Percentiles rank a stretch among this genome's conserved stretches.
Evolutionary conservation across 2,329 filamentous ascomycete genomes (phyloP).

Genomic region (Simplicillium sp.): DNA sequence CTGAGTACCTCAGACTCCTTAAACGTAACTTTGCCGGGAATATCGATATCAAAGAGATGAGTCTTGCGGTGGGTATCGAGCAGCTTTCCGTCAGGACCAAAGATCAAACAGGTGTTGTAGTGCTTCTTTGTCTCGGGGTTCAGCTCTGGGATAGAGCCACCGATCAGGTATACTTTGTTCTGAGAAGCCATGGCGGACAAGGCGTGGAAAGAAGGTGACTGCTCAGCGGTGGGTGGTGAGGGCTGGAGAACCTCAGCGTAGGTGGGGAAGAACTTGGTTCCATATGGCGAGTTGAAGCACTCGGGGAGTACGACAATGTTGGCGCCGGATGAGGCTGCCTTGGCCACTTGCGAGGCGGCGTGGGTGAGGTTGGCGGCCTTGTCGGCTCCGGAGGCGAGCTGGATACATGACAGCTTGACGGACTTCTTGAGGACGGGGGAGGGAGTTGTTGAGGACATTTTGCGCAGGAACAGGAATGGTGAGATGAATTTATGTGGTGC

Average conservation of each 20-base stretch:
- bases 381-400: slow-evolving; percentile 72
- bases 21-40: slow-evolving; percentile 90
- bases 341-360: slow-evolving; percentile 73
- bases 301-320: slow-evolving; percentile 88
- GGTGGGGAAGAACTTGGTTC: slow-evolving; percentile 76
- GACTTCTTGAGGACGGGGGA: slow-evolving; percentile 58
- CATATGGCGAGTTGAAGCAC: slow-evolving; percentile 98
- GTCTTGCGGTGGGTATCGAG: slow-evolving; percentile 88
- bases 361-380: slow-evolving; percentile 76
- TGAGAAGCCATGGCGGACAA: slow-evolving; percentile 72
- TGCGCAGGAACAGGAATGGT: slow-evolving; percentile 16
- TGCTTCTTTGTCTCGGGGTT: slow-evolving; percentile 50
- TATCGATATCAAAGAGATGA: slow-evolving; percentile 96
- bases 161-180: slow-evolving; percentile 71
- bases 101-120: slow-evolving; percentile 87
- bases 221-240: slow-evolving; percentile 58
- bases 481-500: no score
- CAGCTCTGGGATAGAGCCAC: slow-evolving; percentile 86
- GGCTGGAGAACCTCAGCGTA: slow-evolving; percentile 86
- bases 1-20: slow-evolving; percentile 82
- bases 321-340: slow-evolving; percentile 68
- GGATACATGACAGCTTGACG: slow-evolving; percentile 71
- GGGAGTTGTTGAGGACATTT: slow-evolving; percentile 26
- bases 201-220: slow-evolving; percentile 78
- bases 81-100: slow-evolving; percentile 67